Conservation (phyloP, 1,284 basidiomycete genomes). For the Tilletia setariae region DNA sequence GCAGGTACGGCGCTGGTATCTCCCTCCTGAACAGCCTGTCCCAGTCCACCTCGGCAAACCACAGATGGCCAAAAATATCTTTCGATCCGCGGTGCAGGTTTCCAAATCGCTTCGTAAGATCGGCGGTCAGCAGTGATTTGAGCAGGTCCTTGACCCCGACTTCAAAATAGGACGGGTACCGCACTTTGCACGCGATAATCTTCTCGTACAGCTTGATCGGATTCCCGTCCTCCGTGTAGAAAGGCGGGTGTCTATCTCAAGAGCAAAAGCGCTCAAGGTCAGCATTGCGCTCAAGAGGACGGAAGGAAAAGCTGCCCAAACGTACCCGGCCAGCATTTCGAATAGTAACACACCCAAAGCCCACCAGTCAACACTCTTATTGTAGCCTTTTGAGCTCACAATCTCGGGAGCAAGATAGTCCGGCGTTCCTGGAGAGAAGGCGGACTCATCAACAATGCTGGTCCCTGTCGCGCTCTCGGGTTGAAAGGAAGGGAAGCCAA, state of each 20-base stretch:
- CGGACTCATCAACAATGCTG: neutral
- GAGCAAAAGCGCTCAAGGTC: neutral
- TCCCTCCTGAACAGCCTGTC: slow-evolving; percentile 75
- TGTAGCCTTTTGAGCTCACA: slow-evolving; percentile 85
- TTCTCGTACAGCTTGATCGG: slow-evolving; percentile 86
- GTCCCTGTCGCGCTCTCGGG: too few species aligned
- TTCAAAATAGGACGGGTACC: slow-evolving; percentile 84
- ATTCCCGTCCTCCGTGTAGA: slow-evolving; percentile 61
- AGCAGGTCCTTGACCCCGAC: slow-evolving; percentile 79
- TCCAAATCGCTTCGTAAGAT: slow-evolving; percentile 86
- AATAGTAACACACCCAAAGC: slow-evolving; percentile 83
- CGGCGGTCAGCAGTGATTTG: slow-evolving; percentile 80
- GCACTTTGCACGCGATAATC: slow-evolving; percentile 78
- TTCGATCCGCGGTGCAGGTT: slow-evolving; percentile 87
- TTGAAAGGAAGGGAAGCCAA: too few species aligned
- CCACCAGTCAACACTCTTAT: slow-evolving; percentile 98
- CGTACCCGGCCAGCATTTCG: slow-evolving; percentile 58
- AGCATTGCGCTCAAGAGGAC: neutral
- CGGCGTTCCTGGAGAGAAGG: slow-evolving; percentile 58
- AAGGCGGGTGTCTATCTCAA: slow-evolving; percentile 44
- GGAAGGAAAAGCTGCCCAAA: neutral
- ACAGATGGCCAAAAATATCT: slow-evolving; percentile 92
- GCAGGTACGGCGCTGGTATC: slow-evolving; percentile 93
- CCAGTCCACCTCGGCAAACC: slow-evolving; percentile 98
- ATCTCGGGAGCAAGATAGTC: slow-evolving; percentile 68